Evolutionary conservation across 2,329 filamentous ascomycete genomes (phyloP), one percentile per base, ranked within the genome.

Genomic region (Onygenales sp.): DNA sequence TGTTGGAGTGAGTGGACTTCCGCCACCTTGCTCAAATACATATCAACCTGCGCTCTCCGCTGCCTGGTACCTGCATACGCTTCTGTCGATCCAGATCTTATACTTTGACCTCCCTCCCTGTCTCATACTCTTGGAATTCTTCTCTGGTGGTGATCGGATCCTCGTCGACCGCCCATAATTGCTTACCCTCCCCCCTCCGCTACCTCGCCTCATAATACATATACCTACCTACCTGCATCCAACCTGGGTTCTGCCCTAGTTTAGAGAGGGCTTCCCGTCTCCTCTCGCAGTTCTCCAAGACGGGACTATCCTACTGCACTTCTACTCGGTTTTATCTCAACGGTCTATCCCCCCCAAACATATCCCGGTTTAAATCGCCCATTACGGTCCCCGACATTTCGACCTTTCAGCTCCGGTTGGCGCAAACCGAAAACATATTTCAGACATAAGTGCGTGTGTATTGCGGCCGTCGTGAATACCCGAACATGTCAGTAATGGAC

Each of bases 401-500:
- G 17, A 48, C 14, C 41, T 41, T 39, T 17, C 9, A 41, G 13
- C 14, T 33, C 33, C 32, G 8, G 27, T 27, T 27, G 21, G 21
- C 21, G 35, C n/a, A 49, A 27, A 17, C 32, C 7, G 36, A 42
- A 42, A 41, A n/a, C 14, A 33, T n/a, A 48, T 7, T 21, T 13
- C 32, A 14, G 17, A n/a, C 17, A 32, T 41, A 13, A 49, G 33
- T 50, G 21, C 27, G 35, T 48, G 47, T 48, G 44, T 43, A 41
- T 49, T 36, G 49, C 39, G 48, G 32, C 32, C 44, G 44, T 31
- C 38, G n/a, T 38, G 8, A 39, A 48, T 48, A 48, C 58, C 56
- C 63, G 66, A 67, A 71, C 66, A 72, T 72, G 68, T 63, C 70
- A 66, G 66, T 65, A 61, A 70, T 72, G 66, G 70, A 72, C 69